Conservation (phyloP, 371 early-diverging fungal species). For the Mortierella sp. region DNA sequence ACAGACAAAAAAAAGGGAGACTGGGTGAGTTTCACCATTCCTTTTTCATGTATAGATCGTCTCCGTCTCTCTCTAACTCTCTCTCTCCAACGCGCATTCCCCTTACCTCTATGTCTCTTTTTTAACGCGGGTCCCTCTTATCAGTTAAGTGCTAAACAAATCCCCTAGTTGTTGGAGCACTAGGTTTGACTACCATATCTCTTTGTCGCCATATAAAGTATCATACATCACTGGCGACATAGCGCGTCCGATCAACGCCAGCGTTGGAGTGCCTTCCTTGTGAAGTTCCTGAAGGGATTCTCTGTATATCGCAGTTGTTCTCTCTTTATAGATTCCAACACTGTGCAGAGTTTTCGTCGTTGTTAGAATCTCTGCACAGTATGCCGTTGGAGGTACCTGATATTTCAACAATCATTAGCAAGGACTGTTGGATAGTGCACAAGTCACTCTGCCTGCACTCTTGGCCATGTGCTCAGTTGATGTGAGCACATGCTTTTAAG, state of each 20-base stretch:
- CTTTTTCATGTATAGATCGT: too few species aligned
- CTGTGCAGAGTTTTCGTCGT: slow-evolving; percentile 5
- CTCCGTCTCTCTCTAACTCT: too few species aligned
- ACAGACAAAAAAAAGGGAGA: too few species aligned
- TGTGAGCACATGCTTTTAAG: neutral
- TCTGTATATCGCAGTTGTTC: neutral
- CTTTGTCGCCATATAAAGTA: slow-evolving; percentile 4
- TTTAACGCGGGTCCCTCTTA: too few species aligned
- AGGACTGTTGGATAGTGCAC: slow-evolving; percentile 4
- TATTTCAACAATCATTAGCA: slow-evolving; percentile 3
- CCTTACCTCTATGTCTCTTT: too few species aligned
- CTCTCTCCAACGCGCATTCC: too few species aligned
- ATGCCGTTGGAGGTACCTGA: slow-evolving; percentile 7
- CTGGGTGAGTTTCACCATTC: too few species aligned
- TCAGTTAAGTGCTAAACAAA: neutral
- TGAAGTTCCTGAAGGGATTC: neutral
- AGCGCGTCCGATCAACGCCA: slow-evolving; percentile 3
- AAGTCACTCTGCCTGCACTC: slow-evolving; percentile 1
- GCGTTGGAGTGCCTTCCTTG: slow-evolving; percentile 1
- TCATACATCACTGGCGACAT: slow-evolving; percentile 6
- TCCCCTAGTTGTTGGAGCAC: neutral
- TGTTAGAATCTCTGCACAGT: slow-evolving; percentile 1
- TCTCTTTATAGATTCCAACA: neutral
- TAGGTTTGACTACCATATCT: neutral
- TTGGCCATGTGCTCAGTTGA: neutral